Conservation (phyloP, 352 stramenopile species). For the Phytophthora idaei region DNA sequence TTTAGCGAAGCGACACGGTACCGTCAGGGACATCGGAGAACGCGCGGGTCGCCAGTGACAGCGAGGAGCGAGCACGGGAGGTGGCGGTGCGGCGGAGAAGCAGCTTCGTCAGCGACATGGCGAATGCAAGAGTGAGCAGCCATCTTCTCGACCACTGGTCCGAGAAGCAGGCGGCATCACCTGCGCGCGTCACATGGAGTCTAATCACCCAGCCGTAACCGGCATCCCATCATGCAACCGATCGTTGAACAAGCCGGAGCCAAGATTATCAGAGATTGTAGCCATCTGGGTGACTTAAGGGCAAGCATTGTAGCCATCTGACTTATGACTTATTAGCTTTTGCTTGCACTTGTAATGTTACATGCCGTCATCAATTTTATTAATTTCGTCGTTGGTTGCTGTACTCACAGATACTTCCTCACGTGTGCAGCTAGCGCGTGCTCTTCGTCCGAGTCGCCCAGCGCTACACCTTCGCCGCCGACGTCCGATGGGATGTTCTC, state of each 20-base stretch:
- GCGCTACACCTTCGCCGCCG: conserved; percentile 57
- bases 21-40: conserved; percentile 24
- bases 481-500: conserved; percentile 77
- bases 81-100: conserved; percentile 21
- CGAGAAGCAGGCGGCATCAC: conserved; percentile 1
- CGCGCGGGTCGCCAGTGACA: conserved; percentile 18
- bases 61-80: conserved; percentile 17
- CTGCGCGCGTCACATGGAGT: conserved; percentile 9
- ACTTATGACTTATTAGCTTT: background rate
- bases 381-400: background rate
- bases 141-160: conserved; percentile 11
- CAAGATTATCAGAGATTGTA: conserved; percentile 3
- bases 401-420: conserved; percentile 60
- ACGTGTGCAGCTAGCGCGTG: conserved; percentile 66
- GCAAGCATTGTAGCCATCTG: background rate
- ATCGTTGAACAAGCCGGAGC: conserved; percentile 28
- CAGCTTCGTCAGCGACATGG: conserved; percentile 33
- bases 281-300: background rate
- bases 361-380: conserved; percentile 24
- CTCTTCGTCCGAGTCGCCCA: conserved; percentile 82
- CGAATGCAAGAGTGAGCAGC: conserved; percentile 29
- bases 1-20: conserved; percentile 5
- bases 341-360: conserved; percentile 17
- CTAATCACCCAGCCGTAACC: conserved; percentile 21
- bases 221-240: conserved; percentile 35